phyloP scores from a whole-genome alignment of 2,329 filamentous ascomycete species.

The Pestalotiopsis sp. region DNA sequence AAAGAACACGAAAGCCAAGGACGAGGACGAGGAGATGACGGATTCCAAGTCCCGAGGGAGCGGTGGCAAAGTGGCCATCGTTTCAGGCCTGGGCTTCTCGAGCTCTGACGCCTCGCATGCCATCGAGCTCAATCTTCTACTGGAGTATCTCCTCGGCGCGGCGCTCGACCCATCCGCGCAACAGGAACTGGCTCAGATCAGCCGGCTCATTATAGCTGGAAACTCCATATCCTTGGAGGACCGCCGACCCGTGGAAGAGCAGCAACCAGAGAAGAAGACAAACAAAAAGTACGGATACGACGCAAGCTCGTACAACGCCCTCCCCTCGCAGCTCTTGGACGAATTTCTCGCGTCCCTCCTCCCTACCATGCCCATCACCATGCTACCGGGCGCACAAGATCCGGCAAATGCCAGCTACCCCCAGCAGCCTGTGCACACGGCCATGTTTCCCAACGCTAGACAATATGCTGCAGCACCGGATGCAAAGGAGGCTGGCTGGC shows the following conservation, averaged over 20 bases:
- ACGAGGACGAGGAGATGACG: conserved; percentile 61
- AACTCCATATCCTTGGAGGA: conserved; percentile 70
- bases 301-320: conserved; percentile 81
- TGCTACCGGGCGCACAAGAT: conserved; percentile 83
- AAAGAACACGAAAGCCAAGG: conserved; percentile 37
- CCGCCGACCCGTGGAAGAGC: conserved; percentile 36
- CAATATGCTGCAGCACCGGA: conserved; percentile 61
- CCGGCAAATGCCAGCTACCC: conserved; percentile 89
- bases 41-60: conserved; percentile 36
- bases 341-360: conserved; percentile 79
- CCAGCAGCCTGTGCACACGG: conserved; percentile 89
- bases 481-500: conserved; percentile 65
- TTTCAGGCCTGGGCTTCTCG: conserved; percentile 86
- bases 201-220: conserved; percentile 86
- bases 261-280: conserved; percentile 47
- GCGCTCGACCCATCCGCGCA: conserved; percentile 64
- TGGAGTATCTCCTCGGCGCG: conserved; percentile 89
- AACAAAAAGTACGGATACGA: conserved; percentile 95
- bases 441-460: conserved; percentile 82
- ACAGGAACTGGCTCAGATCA: conserved; percentile 66
- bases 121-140: conserved; percentile 74
- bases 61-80: conserved; percentile 71
- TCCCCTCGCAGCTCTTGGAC: conserved; percentile 83
- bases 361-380: conserved; percentile 83
- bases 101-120: conserved; percentile 73